These are phyloP conservation scores for Myochromella boudieri DNA, from an alignment of 768 basidiomycete genomes.

Conservation along the genomic window DNA sequence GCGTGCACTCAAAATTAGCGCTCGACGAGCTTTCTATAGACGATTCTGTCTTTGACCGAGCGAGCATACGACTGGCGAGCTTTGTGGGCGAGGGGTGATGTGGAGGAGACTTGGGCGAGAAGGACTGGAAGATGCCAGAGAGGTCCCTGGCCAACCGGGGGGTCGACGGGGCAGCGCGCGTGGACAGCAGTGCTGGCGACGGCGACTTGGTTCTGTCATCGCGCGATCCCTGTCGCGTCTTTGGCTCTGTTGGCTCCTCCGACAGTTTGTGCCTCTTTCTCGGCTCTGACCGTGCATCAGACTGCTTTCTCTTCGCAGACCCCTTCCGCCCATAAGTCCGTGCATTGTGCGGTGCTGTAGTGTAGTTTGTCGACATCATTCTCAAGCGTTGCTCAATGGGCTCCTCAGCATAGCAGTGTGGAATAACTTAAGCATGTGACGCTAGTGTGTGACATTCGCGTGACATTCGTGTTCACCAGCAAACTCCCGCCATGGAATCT, in stretches of 20 bases:
- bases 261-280: slow-evolving; percentile 29
- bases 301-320: slow-evolving; percentile 24
- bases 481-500: slow-evolving; percentile 44
- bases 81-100: slow-evolving; percentile 37
- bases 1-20: slow-evolving; percentile 28
- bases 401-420: not conserved
- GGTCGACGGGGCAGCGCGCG: slow-evolving; percentile 15
- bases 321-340: slow-evolving; percentile 37
- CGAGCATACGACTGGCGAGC: slow-evolving; percentile 71
- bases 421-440: not conserved
- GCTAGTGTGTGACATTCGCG: slow-evolving; percentile 26
- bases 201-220: not conserved
- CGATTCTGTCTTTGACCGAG: slow-evolving; percentile 64
- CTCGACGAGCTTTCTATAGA: slow-evolving; percentile 35
- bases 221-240: slow-evolving; percentile 6
- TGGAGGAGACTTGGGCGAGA: slow-evolving; percentile 25
- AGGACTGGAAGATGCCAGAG: slow-evolving; percentile 44
- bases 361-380: slow-evolving; percentile 13
- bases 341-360: slow-evolving; percentile 21
- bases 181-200: slow-evolving; percentile 18
- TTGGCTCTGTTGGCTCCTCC: slow-evolving; percentile 3
- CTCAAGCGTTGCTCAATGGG: no score
- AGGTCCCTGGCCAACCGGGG: slow-evolving; percentile 39
- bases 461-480: slow-evolving; percentile 34
- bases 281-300: not conserved